Base-by-base conservation (phyloP, 2,329 filamentous ascomycete genomes). In the Chaetomiaceae sp. region DNA sequence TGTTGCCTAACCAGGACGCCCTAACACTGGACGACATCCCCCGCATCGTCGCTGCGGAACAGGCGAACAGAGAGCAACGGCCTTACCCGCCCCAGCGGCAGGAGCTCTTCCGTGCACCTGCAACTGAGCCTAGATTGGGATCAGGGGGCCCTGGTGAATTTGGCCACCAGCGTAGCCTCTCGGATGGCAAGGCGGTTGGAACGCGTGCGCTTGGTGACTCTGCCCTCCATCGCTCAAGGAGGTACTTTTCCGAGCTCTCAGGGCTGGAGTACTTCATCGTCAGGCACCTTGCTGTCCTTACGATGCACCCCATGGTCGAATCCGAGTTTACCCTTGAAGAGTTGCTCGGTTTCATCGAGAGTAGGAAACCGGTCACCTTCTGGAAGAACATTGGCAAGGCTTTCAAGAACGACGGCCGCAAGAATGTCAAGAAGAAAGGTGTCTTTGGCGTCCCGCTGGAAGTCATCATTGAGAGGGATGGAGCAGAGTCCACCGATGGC, bases 341-440 rank as follows among this genome's bases (percentile, higher is more conserved):
- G 61, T 74, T 98, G 2, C 77, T 97, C 12, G 82, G 87, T 51
- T 80, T 98, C 40, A 97, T 98, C 52, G 93, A 98, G 66, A 88
- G 88, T 2, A 84, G 88, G 60, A 94, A 95, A 56, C 74, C 77
- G 52, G 82, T 88, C 19, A 97, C 88, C 0, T 95, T 98, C 68
- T 98, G 93, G 93, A 93, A 91, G 65, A 96, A 96, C 59, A 90
- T 98, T 53, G 91, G 90, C 52, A 95, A 96, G 63, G 91, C 90
- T 1, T 95, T 97, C 66, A 93, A 91, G 65, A 88, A 88, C 56
- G 86, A 93, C 58, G 85, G 81, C 56, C 78, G 73, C 57, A 88
- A 90, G 64, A 77, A 68, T 26, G 77, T 79, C 56, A 95, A 94
- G 70, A 95, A 94, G 71, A 95, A 94, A 72, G 91, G 88, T 33